Conservation (phyloP, 2,329 filamentous ascomycete genomes). For the Curvularia eragrostidis region DNA sequence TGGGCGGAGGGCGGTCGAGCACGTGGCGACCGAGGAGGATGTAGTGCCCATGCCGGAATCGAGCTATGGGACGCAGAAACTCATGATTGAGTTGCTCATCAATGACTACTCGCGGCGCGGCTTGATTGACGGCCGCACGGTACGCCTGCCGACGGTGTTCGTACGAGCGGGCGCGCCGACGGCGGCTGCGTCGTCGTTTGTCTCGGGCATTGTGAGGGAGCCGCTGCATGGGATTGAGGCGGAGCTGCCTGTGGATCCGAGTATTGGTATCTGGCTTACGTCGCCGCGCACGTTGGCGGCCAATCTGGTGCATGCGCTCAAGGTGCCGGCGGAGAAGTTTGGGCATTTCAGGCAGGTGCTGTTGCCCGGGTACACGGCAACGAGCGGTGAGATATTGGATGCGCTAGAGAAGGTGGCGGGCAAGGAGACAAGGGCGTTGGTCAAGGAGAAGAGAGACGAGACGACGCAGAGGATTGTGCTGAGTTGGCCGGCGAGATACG, state of each 20-base stretch:
- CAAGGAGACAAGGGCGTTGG: conserved; percentile 57
- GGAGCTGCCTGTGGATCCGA: conserved; percentile 58
- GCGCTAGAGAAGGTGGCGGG: conserved; percentile 63
- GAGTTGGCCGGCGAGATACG: conserved; percentile 64
- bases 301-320: conserved; percentile 62
- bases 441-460: conserved; percentile 60
- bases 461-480: conserved; percentile 61
- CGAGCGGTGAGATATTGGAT: conserved; percentile 63
- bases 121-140: conserved; percentile 63
- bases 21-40: conserved; percentile 45
- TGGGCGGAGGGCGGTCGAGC: conserved; percentile 61
- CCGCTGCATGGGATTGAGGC: conserved; percentile 63
- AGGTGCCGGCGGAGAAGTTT: conserved; percentile 59
- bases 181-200: conserved; percentile 67
- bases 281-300: conserved; percentile 61
- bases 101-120: conserved; percentile 69
- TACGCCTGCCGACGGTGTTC: conserved; percentile 67
- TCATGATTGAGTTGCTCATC: conserved; percentile 66
- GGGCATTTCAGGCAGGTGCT: conserved; percentile 60
- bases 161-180: conserved; percentile 67
- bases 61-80: conserved; percentile 69
- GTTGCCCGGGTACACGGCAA: conserved; percentile 62
- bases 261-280: conserved; percentile 65
- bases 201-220: conserved; percentile 70
- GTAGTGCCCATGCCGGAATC: conserved; percentile 66